These are phyloP conservation scores for Mortierella antarctica DNA, from an alignment of 192 early-diverging fungal species.

Conservation along the genomic window DNA sequence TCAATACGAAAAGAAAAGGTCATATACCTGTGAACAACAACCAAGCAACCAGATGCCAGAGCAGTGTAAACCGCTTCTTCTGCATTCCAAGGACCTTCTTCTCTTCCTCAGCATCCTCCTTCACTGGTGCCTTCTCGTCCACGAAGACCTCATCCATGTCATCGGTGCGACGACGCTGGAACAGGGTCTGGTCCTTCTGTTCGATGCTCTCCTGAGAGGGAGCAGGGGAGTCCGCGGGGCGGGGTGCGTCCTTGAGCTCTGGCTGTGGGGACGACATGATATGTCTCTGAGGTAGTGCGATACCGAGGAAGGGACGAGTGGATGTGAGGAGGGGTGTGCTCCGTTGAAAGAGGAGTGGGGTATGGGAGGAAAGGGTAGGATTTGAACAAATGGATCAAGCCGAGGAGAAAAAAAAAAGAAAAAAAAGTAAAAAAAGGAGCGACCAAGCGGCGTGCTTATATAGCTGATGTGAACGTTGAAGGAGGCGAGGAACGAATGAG, in stretches of 20 bases:
- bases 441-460: constrained; percentile 15
- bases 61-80: constrained; percentile 7
- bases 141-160: constrained; percentile 15
- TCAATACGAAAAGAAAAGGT: not conserved
- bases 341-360: constrained; percentile 9
- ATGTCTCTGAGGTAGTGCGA: not conserved
- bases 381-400: constrained; percentile 39
- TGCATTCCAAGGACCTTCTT: constrained; percentile 45
- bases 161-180: constrained; percentile 24
- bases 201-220: constrained; percentile 14
- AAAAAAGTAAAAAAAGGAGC: constrained; percentile 8
- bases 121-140: constrained; percentile 8
- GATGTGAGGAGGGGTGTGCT: not conserved
- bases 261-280: constrained; percentile 24
- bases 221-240: not conserved
- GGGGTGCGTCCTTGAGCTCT: constrained; percentile 22
- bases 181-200: constrained; percentile 35
- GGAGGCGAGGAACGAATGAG: not conserved
- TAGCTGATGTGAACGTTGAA: constrained; percentile 1
- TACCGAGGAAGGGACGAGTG: not conserved
- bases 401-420: constrained; percentile 27
- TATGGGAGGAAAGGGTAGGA: constrained; percentile 5
- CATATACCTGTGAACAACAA: constrained; percentile 47
- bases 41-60: constrained; percentile 30
- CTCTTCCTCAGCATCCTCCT: constrained; percentile 21